A percentile compares a stretch with the other conserved stretches of the same genome.
phyloP scores from a whole-genome alignment of 1,284 basidiomycete species.

The Apiotrichum akiyoshidainum region DNA sequence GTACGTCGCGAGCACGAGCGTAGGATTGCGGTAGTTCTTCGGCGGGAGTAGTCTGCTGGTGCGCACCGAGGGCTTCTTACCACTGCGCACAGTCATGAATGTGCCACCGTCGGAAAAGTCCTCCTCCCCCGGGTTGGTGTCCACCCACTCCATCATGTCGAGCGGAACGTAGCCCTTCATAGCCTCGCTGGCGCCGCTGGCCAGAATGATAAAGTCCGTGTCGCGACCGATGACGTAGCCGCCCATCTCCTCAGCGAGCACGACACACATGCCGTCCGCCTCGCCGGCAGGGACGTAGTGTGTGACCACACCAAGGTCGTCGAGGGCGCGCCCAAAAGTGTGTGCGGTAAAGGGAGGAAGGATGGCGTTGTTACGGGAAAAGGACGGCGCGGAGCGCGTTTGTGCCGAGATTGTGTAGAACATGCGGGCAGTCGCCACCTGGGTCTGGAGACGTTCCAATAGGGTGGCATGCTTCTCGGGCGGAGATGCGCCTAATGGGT shows the following conservation, averaged over 20 bases:
- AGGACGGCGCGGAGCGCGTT: slow-evolving; percentile 67
- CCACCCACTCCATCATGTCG: slow-evolving; percentile 71
- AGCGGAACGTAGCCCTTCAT: slow-evolving; percentile 70
- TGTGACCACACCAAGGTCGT: slow-evolving; percentile 49
- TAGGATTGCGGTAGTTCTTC: slow-evolving; percentile 47
- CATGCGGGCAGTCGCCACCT: slow-evolving; percentile 63
- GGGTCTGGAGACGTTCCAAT: slow-evolving; percentile 60
- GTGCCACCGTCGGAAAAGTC: slow-evolving; percentile 7
- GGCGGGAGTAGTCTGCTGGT: slow-evolving; percentile 61
- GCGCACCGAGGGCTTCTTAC: slow-evolving; percentile 19
- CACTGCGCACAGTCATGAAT: slow-evolving; percentile 17
- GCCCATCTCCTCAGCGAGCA: slow-evolving; percentile 68
- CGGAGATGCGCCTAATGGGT: slow-evolving; percentile 63
- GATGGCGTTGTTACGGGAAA: slow-evolving; percentile 61
- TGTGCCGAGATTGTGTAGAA: slow-evolving; percentile 77
- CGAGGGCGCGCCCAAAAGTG: slow-evolving; percentile 63
- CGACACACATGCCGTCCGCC: slow-evolving; percentile 79
- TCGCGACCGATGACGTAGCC: slow-evolving; percentile 75
- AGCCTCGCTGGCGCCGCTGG: slow-evolving; percentile 57
- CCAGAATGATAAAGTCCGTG: slow-evolving; percentile 76
- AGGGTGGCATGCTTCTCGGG: slow-evolving; percentile 69
- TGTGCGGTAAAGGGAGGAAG: slow-evolving; percentile 68
- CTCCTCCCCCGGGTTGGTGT: slow-evolving; percentile 31
- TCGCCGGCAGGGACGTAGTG: slow-evolving; percentile 71
- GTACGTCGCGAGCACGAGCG: slow-evolving; percentile 58